Conservation (phyloP, 306 rosid species). For the Mimosa bimucronata region DNA sequence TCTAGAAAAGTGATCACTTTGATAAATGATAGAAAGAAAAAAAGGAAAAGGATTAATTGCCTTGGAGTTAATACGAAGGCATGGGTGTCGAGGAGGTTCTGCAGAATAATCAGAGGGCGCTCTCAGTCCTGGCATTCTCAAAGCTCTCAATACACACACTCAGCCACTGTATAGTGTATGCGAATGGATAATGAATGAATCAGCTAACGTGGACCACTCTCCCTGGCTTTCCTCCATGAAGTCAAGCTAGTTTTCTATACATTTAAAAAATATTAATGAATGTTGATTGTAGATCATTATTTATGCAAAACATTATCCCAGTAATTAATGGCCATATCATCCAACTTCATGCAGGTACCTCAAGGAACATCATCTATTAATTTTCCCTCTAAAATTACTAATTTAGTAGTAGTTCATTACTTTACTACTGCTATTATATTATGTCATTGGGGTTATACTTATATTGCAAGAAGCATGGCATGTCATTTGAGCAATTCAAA, state of each 20-base stretch:
- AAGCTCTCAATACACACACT: background rate
- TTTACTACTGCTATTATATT: too few relatives aligned
- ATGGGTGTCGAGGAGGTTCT: slow-evolving; percentile 75
- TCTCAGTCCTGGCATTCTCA: slow-evolving; percentile 65
- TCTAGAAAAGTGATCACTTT: background rate
- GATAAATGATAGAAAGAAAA: background rate
- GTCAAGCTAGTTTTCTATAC: background rate
- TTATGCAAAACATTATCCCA: too few relatives aligned
- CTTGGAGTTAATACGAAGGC: slow-evolving; percentile 71
- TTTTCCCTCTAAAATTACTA: too few relatives aligned
- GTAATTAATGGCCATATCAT: background rate
- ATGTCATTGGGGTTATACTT: background rate
- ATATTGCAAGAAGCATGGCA: background rate
- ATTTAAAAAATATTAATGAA: too few relatives aligned
- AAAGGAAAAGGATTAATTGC: slow-evolving; percentile 32
- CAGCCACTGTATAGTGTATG: background rate
- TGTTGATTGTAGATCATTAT: background rate
- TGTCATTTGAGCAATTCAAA: too few relatives aligned
- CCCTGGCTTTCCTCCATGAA: background rate
- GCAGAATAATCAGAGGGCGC: slow-evolving; percentile 76
- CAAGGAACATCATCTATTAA: background rate
- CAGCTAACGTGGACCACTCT: slow-evolving; percentile 25
- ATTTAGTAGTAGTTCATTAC: too few relatives aligned
- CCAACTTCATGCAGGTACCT: background rate
- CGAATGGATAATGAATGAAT: background rate